Conservation (phyloP, 1,284 basidiomycete genomes). For the Moniliella sp. region DNA sequence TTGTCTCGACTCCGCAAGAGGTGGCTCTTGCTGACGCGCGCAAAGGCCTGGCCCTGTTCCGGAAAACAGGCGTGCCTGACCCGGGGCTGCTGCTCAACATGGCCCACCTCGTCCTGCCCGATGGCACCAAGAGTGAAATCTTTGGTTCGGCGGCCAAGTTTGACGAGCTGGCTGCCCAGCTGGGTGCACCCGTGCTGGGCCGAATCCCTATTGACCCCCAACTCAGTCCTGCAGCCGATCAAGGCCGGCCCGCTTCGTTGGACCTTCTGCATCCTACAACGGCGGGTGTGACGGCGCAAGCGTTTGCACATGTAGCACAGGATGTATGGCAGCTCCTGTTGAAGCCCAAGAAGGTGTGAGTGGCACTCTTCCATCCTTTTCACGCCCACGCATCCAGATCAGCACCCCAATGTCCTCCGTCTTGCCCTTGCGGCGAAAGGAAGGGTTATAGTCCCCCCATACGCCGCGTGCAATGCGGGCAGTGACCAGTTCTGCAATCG, state of each 20-base stretch:
- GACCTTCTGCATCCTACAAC: no score
- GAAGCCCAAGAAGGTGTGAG: no score
- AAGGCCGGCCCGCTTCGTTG: constrained; percentile 37
- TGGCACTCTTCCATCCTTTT: no score
- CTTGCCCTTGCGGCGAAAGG: no score
- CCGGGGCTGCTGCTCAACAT: constrained; percentile 74
- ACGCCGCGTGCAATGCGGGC: constrained; percentile 35
- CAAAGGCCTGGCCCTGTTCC: constrained; percentile 80
- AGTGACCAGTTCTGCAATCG: constrained; percentile 38
- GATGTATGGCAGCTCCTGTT: no score
- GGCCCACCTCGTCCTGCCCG: constrained; percentile 62
- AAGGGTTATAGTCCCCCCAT: constrained; percentile 27
- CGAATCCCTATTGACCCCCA: constrained; percentile 59
- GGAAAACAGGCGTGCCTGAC: constrained; percentile 66
- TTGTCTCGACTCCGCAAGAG: constrained; percentile 80
- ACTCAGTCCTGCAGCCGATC: constrained; percentile 56
- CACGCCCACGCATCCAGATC: no score
- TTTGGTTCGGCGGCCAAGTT: constrained; percentile 57
- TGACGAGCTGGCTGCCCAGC: constrained; percentile 43
- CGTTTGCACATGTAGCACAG: no score
- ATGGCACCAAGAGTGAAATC: constrained; percentile 44
- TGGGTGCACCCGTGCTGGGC: constrained; percentile 51
- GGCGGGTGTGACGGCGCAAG: no score
- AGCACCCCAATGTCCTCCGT: no score
- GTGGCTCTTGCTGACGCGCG: constrained; percentile 76